Conservation (phyloP, 441 rosid species). For the Rhodomyrtus psidioides region DNA sequence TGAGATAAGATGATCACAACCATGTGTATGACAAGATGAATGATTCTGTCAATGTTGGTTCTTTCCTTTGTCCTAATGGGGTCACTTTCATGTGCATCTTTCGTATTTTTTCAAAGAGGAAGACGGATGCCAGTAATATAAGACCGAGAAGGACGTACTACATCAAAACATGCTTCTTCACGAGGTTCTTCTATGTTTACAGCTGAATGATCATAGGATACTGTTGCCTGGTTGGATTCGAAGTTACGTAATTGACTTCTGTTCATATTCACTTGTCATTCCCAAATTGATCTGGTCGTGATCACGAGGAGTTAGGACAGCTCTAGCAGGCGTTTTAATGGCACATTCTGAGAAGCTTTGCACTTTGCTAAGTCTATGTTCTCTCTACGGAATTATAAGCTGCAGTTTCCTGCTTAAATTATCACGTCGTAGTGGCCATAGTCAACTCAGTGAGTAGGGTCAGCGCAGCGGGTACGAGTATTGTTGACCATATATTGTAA, state of each 20-base stretch:
- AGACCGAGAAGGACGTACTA: neutral
- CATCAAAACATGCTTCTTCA: neutral
- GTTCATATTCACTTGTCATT: neutral
- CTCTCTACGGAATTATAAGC: neutral
- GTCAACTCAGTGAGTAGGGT: neutral
- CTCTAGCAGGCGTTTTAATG: neutral
- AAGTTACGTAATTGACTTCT: neutral
- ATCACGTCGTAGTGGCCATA: neutral
- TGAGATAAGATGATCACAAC: neutral
- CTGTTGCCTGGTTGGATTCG: neutral
- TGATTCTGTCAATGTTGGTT: neutral
- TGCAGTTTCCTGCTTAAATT: neutral
- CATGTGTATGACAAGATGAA: neutral
- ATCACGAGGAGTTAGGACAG: neutral
- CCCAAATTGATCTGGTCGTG: too few species aligned
- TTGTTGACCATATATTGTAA: neutral
- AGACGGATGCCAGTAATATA: neutral
- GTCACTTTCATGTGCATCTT: neutral
- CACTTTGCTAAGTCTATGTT: neutral
- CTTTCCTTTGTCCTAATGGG: neutral
- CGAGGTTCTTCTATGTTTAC: neutral
- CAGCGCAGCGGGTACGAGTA: neutral
- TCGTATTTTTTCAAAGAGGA: neutral
- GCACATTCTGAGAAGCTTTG: neutral
- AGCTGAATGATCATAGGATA: neutral